Conservation (phyloP, 345 rosid species). For the Hirschfeldia incana region DNA sequence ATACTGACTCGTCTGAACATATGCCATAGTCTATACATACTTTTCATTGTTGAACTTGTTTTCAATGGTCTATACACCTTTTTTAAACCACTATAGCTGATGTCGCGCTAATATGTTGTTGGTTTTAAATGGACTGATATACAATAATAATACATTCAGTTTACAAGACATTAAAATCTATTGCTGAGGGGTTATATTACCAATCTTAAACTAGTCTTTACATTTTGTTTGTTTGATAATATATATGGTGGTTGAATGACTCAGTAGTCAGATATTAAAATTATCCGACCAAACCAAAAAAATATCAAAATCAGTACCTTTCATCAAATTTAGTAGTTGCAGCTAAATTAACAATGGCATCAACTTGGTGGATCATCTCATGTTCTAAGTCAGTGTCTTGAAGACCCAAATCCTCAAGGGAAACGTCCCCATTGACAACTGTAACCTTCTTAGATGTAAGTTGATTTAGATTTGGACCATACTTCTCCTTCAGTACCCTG, state of each 20-base stretch:
- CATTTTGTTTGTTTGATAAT: background rate
- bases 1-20: background rate
- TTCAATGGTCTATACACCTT: background rate
- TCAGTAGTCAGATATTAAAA: background rate
- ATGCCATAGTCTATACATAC: background rate
- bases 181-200: background rate
- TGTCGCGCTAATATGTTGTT: background rate
- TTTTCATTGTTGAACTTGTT: background rate
- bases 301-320: slow-evolving; percentile 23
- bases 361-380: slow-evolving; percentile 33
- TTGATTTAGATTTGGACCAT: slow-evolving; percentile 21
- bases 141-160: background rate
- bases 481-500: slow-evolving; percentile 33
- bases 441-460: slow-evolving; percentile 18
- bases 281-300: background rate
- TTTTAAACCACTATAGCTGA: background rate
- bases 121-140: background rate
- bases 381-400: slow-evolving; percentile 18
- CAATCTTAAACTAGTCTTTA: background rate
- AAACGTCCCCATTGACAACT: slow-evolving; percentile 31
- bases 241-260: background rate
- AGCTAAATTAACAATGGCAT: slow-evolving; percentile 38
- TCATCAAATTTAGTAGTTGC: slow-evolving; percentile 44
- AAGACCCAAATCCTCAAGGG: slow-evolving; percentile 31
- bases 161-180: background rate